Evolutionary conservation across 257 asterid species (phyloP).

Genomic region (Petunia axillaris): DNA sequence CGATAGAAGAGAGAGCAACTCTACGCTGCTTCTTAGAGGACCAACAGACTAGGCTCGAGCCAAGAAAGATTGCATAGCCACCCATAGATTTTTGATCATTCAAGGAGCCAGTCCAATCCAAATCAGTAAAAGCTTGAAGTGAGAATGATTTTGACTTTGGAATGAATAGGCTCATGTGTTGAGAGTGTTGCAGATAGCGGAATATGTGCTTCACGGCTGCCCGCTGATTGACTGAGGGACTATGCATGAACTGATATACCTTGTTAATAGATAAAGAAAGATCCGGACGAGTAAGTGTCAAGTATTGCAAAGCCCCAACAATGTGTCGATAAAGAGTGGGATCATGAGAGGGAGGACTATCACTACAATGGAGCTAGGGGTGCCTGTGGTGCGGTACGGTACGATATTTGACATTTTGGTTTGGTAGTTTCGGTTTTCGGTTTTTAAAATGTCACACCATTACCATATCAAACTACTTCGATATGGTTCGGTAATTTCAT

Average conservation of each 20-base stretch:
- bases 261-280: not conserved
- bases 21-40: not conserved
- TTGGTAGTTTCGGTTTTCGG: too few relatives aligned
- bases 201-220: not conserved
- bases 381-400: too few relatives aligned
- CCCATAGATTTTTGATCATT: not conserved
- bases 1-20: not conserved
- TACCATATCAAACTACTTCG: too few relatives aligned
- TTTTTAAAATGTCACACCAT: too few relatives aligned
- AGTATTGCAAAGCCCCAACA: not conserved
- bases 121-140: not conserved
- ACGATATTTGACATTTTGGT: too few relatives aligned
- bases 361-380: not conserved
- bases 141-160: too few relatives aligned
- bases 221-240: not conserved
- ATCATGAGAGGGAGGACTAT: not conserved
- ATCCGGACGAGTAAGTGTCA: not conserved
- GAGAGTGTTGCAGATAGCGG: not conserved
- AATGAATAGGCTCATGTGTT: not conserved
- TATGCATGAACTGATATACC: not conserved
- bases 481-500: too few relatives aligned
- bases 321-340: not conserved
- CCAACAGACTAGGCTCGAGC: not conserved
- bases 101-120: not conserved
- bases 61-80: conserved; percentile 3